Conservation (phyloP, 495 filamentous ascomycete species). For the Trichoderma gamsii region DNA sequence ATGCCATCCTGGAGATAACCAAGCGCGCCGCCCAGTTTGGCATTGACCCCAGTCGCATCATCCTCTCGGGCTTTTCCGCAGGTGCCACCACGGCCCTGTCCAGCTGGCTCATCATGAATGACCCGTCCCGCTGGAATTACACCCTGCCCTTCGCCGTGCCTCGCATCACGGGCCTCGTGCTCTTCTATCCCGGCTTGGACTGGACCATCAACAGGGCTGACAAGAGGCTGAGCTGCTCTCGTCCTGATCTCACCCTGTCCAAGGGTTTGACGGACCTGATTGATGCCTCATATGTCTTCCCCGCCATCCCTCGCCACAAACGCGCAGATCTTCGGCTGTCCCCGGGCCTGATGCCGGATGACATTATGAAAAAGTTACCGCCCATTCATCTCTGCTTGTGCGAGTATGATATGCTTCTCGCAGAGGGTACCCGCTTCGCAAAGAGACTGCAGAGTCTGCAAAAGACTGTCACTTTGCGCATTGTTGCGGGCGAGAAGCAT, state of each 20-base stretch:
- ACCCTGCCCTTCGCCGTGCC: slow-evolving; percentile 25
- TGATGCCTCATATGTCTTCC: slow-evolving; percentile 72
- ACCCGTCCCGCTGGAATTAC: slow-evolving; percentile 8
- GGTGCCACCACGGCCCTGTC: slow-evolving; percentile 84
- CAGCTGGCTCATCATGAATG: slow-evolving; percentile 58
- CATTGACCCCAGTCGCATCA: slow-evolving; percentile 46
- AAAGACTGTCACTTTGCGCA: slow-evolving; percentile 54
- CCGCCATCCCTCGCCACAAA: slow-evolving; percentile 26
- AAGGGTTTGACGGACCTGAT: slow-evolving; percentile 75
- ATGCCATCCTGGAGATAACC: slow-evolving; percentile 61
- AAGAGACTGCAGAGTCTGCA: slow-evolving; percentile 49
- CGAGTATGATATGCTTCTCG: slow-evolving; percentile 86
- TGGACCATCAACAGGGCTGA: slow-evolving; percentile 69
- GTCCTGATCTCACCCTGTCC: slow-evolving; percentile 68
- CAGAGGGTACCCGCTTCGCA: slow-evolving; percentile 66
- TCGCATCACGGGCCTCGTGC: slow-evolving; percentile 43
- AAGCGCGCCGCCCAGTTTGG: slow-evolving; percentile 47
- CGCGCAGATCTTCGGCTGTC: slow-evolving; percentile 35
- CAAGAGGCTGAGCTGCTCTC: slow-evolving; percentile 55
- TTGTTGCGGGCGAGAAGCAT: slow-evolving; percentile 59
- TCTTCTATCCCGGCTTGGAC: slow-evolving; percentile 82
- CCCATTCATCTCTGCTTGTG: slow-evolving; percentile 56
- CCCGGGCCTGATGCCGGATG: slow-evolving; percentile 34
- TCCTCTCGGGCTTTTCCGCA: slow-evolving; percentile 77
- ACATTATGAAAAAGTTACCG: slow-evolving; percentile 37